Evolutionary conservation across 495 filamentous ascomycete species (phyloP).

Genomic region (Penicillium cinerascens): DNA sequence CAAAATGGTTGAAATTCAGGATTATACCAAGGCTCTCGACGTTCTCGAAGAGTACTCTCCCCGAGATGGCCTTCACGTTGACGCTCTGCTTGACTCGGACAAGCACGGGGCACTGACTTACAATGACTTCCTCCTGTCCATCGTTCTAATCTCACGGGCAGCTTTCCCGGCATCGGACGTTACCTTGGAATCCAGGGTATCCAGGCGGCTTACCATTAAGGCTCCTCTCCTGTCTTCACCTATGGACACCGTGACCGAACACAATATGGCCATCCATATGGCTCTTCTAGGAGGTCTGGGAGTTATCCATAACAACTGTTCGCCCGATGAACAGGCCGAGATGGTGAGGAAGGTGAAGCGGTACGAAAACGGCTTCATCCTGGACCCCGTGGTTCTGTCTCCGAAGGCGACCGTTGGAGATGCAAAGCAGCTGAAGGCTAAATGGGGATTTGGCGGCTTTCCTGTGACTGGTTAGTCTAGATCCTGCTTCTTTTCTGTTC

Average conservation of each 20-base stretch:
- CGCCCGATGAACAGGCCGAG: constrained; percentile 88
- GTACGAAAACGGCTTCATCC: constrained; percentile 98
- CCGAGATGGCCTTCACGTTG: too few species aligned
- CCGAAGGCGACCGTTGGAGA: constrained; percentile 86
- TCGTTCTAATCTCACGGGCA: constrained; percentile 27
- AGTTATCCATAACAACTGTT: constrained; percentile 99
- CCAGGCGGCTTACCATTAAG: constrained; percentile 90
- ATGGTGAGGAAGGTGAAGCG: constrained; percentile 99
- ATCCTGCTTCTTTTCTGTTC: constrained; percentile 11
- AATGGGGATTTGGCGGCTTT: constrained; percentile 98
- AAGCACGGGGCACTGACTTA: too few species aligned
- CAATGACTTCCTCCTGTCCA: too few species aligned
- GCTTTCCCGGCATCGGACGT: constrained; percentile 91
- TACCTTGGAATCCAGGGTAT: constrained; percentile 81
- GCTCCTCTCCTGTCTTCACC: constrained; percentile 93
- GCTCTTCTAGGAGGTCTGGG: constrained; percentile 93
- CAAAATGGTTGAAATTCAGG: too few species aligned
- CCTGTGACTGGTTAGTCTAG: constrained; percentile 93
- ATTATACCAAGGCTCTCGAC: too few species aligned
- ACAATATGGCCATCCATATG: constrained; percentile 99
- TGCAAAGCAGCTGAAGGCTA: constrained; percentile 87
- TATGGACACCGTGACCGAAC: constrained; percentile 99
- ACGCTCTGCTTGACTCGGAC: too few species aligned
- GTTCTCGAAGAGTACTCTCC: too few species aligned
- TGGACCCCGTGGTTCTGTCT: constrained; percentile 90